These are phyloP conservation scores for Kregervanrija fluxuum DNA, from an alignment of 805 yeast genomes.

Conservation along the genomic window DNA sequence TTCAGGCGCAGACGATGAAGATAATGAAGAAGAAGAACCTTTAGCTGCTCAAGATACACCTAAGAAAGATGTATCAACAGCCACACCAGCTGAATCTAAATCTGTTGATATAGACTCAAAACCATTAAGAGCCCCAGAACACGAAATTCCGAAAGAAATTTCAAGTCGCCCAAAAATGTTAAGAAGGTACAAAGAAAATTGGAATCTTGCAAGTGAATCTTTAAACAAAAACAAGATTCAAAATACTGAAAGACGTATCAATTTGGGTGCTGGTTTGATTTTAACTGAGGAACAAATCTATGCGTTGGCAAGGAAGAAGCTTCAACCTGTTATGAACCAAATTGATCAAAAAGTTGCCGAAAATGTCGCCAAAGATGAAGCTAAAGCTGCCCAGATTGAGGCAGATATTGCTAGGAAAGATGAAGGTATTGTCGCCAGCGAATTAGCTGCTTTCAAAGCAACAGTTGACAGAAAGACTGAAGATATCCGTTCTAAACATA, in stretches of 20 bases:
- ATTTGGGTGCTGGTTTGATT: constrained; percentile 47
- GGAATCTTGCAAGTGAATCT: constrained; percentile 39
- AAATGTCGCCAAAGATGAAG: constrained; percentile 27
- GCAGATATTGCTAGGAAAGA: constrained; percentile 24
- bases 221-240: constrained; percentile 35
- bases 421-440: constrained; percentile 27
- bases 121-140: constrained; percentile 6
- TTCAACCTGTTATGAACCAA: constrained; percentile 44
- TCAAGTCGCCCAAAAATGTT: constrained; percentile 36
- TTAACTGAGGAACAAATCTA: constrained; percentile 49
- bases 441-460: constrained; percentile 30
- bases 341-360: constrained; percentile 43
- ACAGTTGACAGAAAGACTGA: constrained; percentile 36
- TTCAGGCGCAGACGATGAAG: constrained; percentile 12
- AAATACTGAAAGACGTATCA: constrained; percentile 42
- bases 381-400: constrained; percentile 21
- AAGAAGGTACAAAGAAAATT: constrained; percentile 41
- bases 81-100: constrained; percentile 5
- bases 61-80: constrained; percentile 1
- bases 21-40: constrained; percentile 1
- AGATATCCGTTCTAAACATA: constrained; percentile 18
- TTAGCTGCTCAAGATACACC: neutral
- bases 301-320: constrained; percentile 48
- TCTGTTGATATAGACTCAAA: neutral
- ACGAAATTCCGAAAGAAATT: constrained; percentile 31